Percentiles rank a stretch among this genome's conserved stretches.
phyloP scores from a whole-genome alignment of 805 yeast genomes.

The Tetrapisispora namnaoensis region DNA sequence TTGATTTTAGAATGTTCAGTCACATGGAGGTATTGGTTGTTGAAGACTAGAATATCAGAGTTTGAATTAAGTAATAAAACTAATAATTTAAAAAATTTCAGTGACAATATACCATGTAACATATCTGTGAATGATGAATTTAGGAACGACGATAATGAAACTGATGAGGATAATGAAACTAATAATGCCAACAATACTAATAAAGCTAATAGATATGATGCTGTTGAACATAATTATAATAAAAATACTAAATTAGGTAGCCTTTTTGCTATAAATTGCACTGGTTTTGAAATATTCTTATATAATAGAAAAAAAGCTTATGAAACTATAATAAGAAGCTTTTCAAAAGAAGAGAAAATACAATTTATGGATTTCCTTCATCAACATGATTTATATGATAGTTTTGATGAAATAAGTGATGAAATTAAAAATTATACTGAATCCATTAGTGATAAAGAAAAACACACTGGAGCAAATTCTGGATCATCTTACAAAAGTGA shows the following conservation, averaged over 20 bases:
- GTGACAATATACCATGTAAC: background rate
- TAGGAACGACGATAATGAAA: background rate
- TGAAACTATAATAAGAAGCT: constrained; percentile 44
- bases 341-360: constrained; percentile 17
- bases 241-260: constrained; percentile 18
- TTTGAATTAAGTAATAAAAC: constrained; percentile 3
- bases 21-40: constrained; percentile 90
- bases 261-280: constrained; percentile 46
- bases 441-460: constrained; percentile 1
- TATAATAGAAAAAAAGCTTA: constrained; percentile 76
- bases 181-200: background rate
- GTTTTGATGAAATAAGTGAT: constrained; percentile 9
- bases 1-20: constrained; percentile 61
- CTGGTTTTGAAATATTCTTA: constrained; percentile 75
- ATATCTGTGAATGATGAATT: background rate
- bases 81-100: constrained; percentile 1
- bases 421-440: constrained; percentile 8
- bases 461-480: too few relatives aligned
- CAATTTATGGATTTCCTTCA: constrained; percentile 15
- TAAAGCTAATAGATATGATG: background rate
- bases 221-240: background rate
- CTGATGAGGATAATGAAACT: background rate
- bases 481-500: constrained; percentile 2
- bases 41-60: constrained; percentile 29
- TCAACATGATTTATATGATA: constrained; percentile 6